Evolutionary conservation across 345 rosid genomes (phyloP).

Genomic region (Carallia pectinifolia): DNA sequence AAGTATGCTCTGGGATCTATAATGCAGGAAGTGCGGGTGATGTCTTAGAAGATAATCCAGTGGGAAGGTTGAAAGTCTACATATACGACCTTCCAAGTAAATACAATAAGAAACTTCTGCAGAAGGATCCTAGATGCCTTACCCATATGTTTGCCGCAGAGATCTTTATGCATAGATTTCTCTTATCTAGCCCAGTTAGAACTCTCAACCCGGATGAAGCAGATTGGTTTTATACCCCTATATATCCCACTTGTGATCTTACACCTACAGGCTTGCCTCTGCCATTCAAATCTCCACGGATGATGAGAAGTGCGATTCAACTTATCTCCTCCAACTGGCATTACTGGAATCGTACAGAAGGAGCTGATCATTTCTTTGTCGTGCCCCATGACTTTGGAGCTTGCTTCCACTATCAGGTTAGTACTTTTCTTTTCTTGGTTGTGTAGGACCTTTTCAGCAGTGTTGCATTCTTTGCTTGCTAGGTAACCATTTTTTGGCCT

Average conservation of each 20-base stretch:
- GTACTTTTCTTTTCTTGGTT: no score
- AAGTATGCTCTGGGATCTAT: slow-evolving; percentile 10
- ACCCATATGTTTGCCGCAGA: slow-evolving; percentile 97
- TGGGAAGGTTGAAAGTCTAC: slow-evolving; percentile 83
- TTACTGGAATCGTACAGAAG: slow-evolving; percentile 90
- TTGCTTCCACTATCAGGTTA: slow-evolving; percentile 88
- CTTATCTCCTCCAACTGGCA: slow-evolving; percentile 86
- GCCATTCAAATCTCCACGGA: slow-evolving; percentile 91
- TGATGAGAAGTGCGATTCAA: slow-evolving; percentile 92
- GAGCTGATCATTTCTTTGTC: slow-evolving; percentile 94
- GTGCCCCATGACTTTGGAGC: slow-evolving; percentile 98
- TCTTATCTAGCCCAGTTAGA: slow-evolving; percentile 83
- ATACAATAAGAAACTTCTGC: slow-evolving; percentile 86
- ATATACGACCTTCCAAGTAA: slow-evolving; percentile 94
- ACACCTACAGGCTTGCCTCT: slow-evolving; percentile 92
- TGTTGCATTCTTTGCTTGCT: neutral
- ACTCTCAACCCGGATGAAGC: slow-evolving; percentile 87
- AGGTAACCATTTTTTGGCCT: neutral
- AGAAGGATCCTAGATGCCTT: slow-evolving; percentile 92
- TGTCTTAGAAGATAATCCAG: slow-evolving; percentile 92
- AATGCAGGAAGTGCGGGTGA: slow-evolving; percentile 93
- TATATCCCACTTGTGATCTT: slow-evolving; percentile 91
- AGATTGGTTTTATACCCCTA: slow-evolving; percentile 93
- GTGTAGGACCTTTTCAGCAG: slow-evolving; percentile 9
- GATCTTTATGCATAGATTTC: slow-evolving; percentile 88